Percentiles rank a stretch among this genome's conserved stretches.
These are phyloP conservation scores for Phyllosticta ampelicida DNA, from an alignment of 2,329 filamentous ascomycete genomes.

Conservation along the genomic window DNA sequence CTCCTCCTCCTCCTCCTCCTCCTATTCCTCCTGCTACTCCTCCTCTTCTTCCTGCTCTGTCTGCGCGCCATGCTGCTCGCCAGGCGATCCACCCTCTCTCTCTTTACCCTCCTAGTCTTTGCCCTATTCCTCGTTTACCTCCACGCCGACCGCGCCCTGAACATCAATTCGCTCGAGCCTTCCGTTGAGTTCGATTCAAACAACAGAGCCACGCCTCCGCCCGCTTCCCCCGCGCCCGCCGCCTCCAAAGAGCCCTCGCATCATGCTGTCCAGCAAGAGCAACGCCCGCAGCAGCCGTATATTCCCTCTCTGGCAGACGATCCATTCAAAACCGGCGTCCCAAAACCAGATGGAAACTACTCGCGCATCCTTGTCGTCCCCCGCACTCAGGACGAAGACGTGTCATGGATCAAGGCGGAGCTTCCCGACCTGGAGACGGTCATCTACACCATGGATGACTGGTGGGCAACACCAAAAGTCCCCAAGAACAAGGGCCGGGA, in stretches of 20 bases:
- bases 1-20: no score
- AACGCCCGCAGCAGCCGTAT: background rate
- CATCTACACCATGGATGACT: constrained; percentile 45
- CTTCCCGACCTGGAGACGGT: constrained; percentile 27
- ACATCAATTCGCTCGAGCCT: background rate
- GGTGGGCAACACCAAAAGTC: constrained; percentile 37
- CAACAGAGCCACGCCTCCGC: background rate
- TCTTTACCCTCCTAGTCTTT: constrained; percentile 1
- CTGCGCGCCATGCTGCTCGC: constrained; percentile 2
- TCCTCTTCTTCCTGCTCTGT: no score
- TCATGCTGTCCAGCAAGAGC: background rate
- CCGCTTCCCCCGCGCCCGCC: background rate
- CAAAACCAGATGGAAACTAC: constrained; percentile 28
- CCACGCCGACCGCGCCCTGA: background rate
- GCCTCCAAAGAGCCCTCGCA: background rate
- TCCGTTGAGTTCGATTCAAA: background rate
- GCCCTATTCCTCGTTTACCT: constrained; percentile 7
- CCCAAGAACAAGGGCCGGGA: constrained; percentile 52
- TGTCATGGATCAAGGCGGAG: constrained; percentile 26
- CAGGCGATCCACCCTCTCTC: constrained; percentile 5
- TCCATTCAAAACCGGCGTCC: constrained; percentile 9
- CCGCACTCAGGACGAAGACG: constrained; percentile 28
- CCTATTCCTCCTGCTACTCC: no score
- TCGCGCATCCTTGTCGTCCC: constrained; percentile 25
- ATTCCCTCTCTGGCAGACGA: constrained; percentile 6